Base-by-base conservation (phyloP, 1,284 basidiomycete genomes). In the Boletus austroedulis region DNA sequence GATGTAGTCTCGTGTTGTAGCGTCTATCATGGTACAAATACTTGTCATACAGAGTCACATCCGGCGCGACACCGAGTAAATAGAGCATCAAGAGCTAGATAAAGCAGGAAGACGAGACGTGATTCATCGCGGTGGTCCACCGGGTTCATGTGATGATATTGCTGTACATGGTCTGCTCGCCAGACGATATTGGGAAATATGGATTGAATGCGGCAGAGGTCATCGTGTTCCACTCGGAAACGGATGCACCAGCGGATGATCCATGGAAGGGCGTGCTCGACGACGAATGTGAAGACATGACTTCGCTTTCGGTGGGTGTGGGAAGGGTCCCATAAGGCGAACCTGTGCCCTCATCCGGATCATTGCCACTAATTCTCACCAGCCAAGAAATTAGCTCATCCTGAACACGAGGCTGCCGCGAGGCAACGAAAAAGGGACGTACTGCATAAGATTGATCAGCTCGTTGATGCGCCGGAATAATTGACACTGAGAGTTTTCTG, bases 371-470 rank as follows among this genome's bases (percentile, higher is more conserved):
- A 64, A 67, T 70, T 69, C 66, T 70, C 68, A 73, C 60, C 50
- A 57, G 56, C 9, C 56, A 56, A 58, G 32, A 64, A 57, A 69
- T 73, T 63, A 72, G 74, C 64, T 73, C 65, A 74, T 67, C 50
- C 23, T 56, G 61, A 49, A 64, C 71, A 74, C 44, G 72, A 74
- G 71, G 64, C 46, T 51, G 66, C 68, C 64, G 61, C 60, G 64
- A 66, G 60, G 64, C 61, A 60, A 55, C 51, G 55, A 17, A 12
- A 56, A 59, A 57, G 55, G 66, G 60, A 81, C 88, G 69, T 73
- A 90, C 87, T 86, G 84, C 74, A 90, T 78, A 38, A 87, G 70
- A 65, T 79, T 80, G 66, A 80, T 79, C 21, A 90, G 77, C 62
- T 89, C 85, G 51, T 78, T 73, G 56, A 89, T 83, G 52, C 82